phyloP scores from a whole-genome alignment of 1,284 basidiomycete species.

The Sphagnurus paluster region DNA sequence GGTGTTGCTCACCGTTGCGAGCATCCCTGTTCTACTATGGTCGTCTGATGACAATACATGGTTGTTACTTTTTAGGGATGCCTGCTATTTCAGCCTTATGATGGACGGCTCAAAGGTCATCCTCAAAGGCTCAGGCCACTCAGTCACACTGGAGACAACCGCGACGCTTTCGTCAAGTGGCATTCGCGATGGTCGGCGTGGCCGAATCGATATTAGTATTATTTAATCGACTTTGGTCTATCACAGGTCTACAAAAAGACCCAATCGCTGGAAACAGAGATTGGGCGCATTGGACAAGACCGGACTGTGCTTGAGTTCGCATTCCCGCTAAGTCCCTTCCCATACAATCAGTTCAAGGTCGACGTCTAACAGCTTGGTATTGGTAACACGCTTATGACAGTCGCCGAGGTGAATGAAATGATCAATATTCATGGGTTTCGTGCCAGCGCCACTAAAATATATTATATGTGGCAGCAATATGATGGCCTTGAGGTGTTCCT shows the following conservation, averaged over 20 bases:
- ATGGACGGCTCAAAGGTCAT: slow-evolving; percentile 22
- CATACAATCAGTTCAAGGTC: slow-evolving; percentile 2
- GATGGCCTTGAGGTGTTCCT: background rate
- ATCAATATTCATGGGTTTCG: background rate
- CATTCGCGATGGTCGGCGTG: background rate
- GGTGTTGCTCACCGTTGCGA: slow-evolving; percentile 22
- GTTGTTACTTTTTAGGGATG: slow-evolving; percentile 20
- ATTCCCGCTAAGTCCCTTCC: background rate
- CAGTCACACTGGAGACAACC: background rate
- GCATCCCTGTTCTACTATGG: no score
- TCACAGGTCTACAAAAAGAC: background rate
- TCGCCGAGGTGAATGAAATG: background rate
- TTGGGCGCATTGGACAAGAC: background rate
- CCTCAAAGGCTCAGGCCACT: slow-evolving; percentile 14
- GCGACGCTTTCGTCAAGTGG: background rate
- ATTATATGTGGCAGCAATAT: no score
- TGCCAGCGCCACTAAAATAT: background rate
- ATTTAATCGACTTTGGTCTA: slow-evolving; percentile 7
- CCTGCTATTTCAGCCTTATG: slow-evolving; percentile 22
- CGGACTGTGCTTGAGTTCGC: background rate
- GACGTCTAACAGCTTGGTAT: slow-evolving; percentile 1
- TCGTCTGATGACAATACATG: background rate
- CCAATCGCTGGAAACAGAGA: background rate
- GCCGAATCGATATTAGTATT: slow-evolving; percentile 3
- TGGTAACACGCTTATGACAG: background rate